Conservation (phyloP, 768 basidiomycete species). For the Boletus edulis region DNA sequence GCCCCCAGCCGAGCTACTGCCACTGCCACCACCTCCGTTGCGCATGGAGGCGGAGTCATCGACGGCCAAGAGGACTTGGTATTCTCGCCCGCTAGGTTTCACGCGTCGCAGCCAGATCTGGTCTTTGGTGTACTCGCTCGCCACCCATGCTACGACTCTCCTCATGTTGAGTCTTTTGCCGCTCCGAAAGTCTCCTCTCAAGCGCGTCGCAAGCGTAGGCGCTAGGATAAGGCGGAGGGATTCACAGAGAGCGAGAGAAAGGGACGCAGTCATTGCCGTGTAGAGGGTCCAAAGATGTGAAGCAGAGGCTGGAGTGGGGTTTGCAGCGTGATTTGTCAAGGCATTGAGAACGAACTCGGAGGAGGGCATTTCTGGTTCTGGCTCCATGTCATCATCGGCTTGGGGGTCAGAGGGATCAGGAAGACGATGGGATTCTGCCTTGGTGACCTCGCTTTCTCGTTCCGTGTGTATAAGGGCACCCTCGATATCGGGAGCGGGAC, state of each 20-base stretch:
- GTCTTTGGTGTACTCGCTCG: conserved; percentile 98
- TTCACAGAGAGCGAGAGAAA: conserved; percentile 91
- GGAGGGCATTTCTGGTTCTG: conserved; percentile 15
- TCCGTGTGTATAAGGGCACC: conserved; percentile 44
- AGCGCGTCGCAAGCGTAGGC: conserved; percentile 88
- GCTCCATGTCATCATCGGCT: conserved; percentile 28
- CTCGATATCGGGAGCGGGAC: conserved; percentile 36
- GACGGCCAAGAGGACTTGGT: conserved; percentile 90
- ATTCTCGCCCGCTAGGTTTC: conserved; percentile 89
- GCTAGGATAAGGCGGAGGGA: conserved; percentile 95
- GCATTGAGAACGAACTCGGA: conserved; percentile 21
- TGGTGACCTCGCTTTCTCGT: conserved; percentile 7
- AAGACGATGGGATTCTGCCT: conserved; percentile 6
- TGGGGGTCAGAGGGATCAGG: conserved; percentile 29
- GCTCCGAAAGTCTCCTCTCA: conserved; percentile 95
- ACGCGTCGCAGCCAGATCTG: conserved; percentile 98
- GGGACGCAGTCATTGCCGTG: conserved; percentile 84
- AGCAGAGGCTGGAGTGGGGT: conserved; percentile 36
- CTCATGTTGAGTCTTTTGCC: conserved; percentile 99
- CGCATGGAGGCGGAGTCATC: conserved; percentile 96
- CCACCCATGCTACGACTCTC: conserved; percentile 96
- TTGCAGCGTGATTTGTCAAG: conserved; percentile 17
- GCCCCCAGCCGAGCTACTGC: background rate
- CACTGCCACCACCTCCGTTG: conserved; percentile 10
- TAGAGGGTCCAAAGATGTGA: conserved; percentile 89